These are phyloP conservation scores for Xylariaceae sp. DNA, from an alignment of 2,329 filamentous ascomycete species.

Conservation along the genomic window DNA sequence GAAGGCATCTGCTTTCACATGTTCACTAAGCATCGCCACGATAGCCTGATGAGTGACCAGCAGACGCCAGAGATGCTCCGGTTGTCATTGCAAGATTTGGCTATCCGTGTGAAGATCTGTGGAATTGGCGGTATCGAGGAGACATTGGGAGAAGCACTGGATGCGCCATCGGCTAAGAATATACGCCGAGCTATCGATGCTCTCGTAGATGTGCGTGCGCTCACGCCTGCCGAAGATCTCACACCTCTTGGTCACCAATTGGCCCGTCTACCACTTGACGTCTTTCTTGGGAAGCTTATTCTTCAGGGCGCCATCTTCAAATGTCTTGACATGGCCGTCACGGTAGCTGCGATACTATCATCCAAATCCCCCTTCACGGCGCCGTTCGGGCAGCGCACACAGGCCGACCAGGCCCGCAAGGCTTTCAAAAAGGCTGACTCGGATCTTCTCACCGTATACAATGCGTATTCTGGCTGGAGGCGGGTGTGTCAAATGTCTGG, in stretches of 20 bases:
- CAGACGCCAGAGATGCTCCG: slow-evolving; percentile 96
- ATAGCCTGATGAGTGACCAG: slow-evolving; percentile 79
- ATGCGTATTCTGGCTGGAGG: slow-evolving; percentile 88
- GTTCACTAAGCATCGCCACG: slow-evolving; percentile 86
- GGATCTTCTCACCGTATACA: slow-evolving; percentile 88
- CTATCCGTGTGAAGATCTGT: slow-evolving; percentile 96
- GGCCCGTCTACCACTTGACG: slow-evolving; percentile 84
- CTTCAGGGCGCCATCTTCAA: slow-evolving; percentile 82
- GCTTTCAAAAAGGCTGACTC: slow-evolving; percentile 84
- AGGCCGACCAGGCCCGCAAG: slow-evolving; percentile 74
- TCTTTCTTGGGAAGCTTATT: slow-evolving; percentile 91
- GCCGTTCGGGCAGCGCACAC: slow-evolving; percentile 76
- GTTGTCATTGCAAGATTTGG: slow-evolving; percentile 87
- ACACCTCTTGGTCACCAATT: slow-evolving; percentile 84
- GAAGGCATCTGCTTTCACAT: slow-evolving; percentile 93
- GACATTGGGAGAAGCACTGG: slow-evolving; percentile 80
- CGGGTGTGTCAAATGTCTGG: slow-evolving; percentile 68
- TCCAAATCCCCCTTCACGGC: slow-evolving; percentile 92
- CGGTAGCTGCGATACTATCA: slow-evolving; percentile 86
- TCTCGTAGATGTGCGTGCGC: slow-evolving; percentile 84
- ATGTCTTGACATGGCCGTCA: slow-evolving; percentile 87
- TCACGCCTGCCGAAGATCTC: slow-evolving; percentile 76
- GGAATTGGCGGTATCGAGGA: slow-evolving; percentile 91
- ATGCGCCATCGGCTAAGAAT: slow-evolving; percentile 87
- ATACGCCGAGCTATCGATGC: slow-evolving; percentile 90